These are phyloP conservation scores for Morella rubra DNA, from an alignment of 306 rosid species.

Conservation along the genomic window DNA sequence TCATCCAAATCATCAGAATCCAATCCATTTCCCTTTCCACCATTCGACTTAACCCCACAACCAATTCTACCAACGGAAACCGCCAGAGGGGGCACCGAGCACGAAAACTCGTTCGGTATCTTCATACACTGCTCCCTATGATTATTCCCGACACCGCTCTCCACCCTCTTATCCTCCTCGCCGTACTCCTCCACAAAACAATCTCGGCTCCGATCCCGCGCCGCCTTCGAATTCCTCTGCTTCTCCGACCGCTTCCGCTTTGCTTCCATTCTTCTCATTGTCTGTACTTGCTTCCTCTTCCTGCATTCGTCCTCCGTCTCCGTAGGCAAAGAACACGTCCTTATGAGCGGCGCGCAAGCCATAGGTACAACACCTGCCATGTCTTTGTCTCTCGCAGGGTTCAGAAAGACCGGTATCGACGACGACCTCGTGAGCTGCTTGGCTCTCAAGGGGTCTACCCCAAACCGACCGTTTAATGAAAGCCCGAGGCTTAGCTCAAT, in stretches of 20 bases:
- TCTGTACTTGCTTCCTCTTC: constrained; percentile 78
- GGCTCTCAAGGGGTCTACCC: constrained; percentile 62
- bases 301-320: constrained; percentile 69
- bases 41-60: constrained; percentile 34
- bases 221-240: constrained; percentile 50
- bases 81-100: constrained; percentile 33
- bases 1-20: background rate
- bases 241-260: constrained; percentile 68
- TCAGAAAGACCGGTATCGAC: constrained; percentile 51
- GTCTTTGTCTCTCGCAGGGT: constrained; percentile 24
- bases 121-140: constrained; percentile 35
- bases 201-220: constrained; percentile 37
- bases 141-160: constrained; percentile 14
- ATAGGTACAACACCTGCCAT: constrained; percentile 5
- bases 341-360: constrained; percentile 31
- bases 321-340: constrained; percentile 67
- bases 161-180: constrained; percentile 22
- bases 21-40: constrained; percentile 2
- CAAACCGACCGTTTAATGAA: constrained; percentile 78
- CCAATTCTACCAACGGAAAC: constrained; percentile 3
- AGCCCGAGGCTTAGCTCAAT: constrained; percentile 69
- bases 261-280: constrained; percentile 68
- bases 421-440: constrained; percentile 51
- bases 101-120: constrained; percentile 18
- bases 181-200: constrained; percentile 26